Conservation (phyloP, 257 asterid genomes). For the Nicotiana tomentosiformis region DNA sequence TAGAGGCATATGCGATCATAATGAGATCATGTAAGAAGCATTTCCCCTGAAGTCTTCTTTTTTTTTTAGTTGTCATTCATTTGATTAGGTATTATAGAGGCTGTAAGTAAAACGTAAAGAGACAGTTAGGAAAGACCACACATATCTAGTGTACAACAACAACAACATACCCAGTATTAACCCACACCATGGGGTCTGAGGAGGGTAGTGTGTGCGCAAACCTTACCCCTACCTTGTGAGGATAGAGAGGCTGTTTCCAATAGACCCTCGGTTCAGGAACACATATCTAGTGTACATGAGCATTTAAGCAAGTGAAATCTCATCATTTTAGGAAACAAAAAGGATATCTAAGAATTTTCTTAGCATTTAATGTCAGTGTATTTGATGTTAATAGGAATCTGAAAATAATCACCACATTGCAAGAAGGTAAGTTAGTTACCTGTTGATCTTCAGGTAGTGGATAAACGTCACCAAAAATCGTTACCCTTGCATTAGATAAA, state of each 20-base stretch:
- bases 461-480: conserved; percentile 88
- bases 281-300: neutral
- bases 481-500: conserved; percentile 94
- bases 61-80: neutral
- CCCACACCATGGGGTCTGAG: no score
- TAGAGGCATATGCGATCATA: neutral
- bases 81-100: neutral
- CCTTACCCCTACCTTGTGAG: no score
- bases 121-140: neutral
- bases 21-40: neutral
- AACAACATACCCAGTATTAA: no score
- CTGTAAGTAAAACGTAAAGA: neutral
- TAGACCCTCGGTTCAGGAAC: no score
- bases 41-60: neutral
- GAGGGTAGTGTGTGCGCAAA: no score
- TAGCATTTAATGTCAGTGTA: neutral
- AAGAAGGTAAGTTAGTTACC: conserved; percentile 40
- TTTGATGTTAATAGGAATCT: neutral
- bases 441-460: conserved; percentile 91
- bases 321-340: neutral
- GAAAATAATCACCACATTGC: neutral
- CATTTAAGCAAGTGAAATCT: neutral
- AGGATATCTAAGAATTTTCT: neutral
- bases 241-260: no score
- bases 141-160: neutral